phyloP scores from a whole-genome alignment of 192 early-diverging fungal species.

The Coemansia guatemalensis region DNA sequence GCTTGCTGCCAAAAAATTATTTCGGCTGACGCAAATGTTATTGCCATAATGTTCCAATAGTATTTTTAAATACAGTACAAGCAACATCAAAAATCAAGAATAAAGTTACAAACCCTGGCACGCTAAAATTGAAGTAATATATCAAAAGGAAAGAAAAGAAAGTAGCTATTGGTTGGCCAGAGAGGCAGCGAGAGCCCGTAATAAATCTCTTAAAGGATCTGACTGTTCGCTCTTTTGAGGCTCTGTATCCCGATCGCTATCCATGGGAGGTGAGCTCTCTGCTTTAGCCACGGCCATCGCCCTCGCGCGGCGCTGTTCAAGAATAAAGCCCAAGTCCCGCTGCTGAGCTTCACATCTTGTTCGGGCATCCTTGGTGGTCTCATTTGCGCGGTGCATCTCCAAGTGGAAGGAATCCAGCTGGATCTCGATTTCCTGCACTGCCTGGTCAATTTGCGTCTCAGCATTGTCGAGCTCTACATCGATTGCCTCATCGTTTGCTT shows the following conservation, averaged over 20 bases:
- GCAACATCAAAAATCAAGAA: too few species aligned
- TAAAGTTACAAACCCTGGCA: too few species aligned
- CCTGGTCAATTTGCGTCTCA: slow-evolving; percentile 25
- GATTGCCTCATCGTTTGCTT: neutral
- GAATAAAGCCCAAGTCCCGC: slow-evolving; percentile 23
- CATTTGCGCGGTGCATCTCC: slow-evolving; percentile 32
- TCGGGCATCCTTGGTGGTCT: slow-evolving; percentile 15
- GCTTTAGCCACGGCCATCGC: slow-evolving; percentile 17
- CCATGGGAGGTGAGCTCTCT: too few species aligned
- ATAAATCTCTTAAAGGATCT: slow-evolving; percentile 27
- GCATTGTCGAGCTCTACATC: slow-evolving; percentile 16
- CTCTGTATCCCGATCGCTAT: too few species aligned
- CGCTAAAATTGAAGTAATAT: too few species aligned
- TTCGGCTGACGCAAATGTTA: too few species aligned
- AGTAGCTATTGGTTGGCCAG: slow-evolving; percentile 1
- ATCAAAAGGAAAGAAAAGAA: slow-evolving; percentile 1
- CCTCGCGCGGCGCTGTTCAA: slow-evolving; percentile 29
- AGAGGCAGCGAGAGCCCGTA: slow-evolving; percentile 33
- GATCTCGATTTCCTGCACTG: slow-evolving; percentile 32
- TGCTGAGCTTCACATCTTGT: neutral
- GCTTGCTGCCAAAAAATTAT: too few species aligned
- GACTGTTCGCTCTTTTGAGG: neutral
- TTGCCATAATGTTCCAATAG: too few species aligned
- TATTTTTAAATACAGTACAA: too few species aligned
- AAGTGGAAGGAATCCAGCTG: slow-evolving; percentile 44